A percentile compares a stretch with the other conserved stretches of the same genome.
Conservation (phyloP, 345 rosid species). For the Populus simonii region DNA sequence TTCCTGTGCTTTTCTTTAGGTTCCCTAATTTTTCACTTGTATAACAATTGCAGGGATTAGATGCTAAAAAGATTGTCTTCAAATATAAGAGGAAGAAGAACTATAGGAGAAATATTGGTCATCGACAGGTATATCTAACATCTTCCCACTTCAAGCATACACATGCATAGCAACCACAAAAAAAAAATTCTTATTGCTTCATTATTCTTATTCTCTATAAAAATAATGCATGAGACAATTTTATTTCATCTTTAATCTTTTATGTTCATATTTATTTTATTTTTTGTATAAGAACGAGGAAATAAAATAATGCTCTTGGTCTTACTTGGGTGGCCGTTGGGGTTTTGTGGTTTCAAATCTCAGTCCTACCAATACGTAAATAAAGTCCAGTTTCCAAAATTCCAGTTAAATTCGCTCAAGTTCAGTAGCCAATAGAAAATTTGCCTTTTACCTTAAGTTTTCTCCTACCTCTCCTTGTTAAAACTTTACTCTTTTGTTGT, state of each 20-base stretch:
- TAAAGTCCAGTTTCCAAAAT: neutral
- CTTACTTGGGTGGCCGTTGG: neutral
- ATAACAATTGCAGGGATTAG: conserved; percentile 55
- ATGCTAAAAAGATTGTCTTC: conserved; percentile 80
- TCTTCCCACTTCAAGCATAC: neutral
- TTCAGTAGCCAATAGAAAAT: neutral
- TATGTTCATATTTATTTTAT: neutral
- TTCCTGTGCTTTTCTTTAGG: neutral
- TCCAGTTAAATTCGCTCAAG: neutral
- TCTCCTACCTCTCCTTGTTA: neutral
- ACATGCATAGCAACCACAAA: neutral
- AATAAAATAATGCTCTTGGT: neutral
- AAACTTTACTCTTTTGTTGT: neutral
- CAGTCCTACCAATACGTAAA: neutral
- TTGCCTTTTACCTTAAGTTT: neutral
- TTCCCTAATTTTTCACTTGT: neutral
- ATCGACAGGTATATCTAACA: conserved; percentile 64
- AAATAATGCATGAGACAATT: neutral
- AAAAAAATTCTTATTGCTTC: too few relatives aligned
- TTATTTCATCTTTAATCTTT: neutral
- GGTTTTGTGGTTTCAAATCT: neutral
- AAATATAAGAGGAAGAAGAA: conserved; percentile 94
- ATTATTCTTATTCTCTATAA: neutral
- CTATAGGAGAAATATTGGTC: conserved; percentile 94
- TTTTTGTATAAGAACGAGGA: neutral